phyloP scores from a whole-genome alignment of 106 monocot species.

The Dendrobium chrysotoxum region DNA sequence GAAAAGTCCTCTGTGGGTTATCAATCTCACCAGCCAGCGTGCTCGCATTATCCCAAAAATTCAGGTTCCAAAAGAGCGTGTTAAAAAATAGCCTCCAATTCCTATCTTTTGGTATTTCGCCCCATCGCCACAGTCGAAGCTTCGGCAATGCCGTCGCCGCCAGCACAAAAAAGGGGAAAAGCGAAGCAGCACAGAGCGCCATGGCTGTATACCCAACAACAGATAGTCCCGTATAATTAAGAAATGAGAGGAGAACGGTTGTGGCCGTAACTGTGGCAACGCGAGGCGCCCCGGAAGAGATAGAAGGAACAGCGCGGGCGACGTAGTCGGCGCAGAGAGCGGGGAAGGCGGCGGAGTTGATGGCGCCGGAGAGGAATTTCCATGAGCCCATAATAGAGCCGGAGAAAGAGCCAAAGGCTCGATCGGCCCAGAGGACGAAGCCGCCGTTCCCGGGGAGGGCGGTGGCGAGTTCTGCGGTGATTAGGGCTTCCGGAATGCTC shows the following conservation, averaged over 20 bases:
- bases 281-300: conserved; percentile 23
- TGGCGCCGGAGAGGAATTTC: conserved; percentile 77
- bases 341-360: conserved; percentile 78
- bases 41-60: conserved; percentile 86
- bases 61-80: conserved; percentile 82
- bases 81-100: conserved; percentile 82
- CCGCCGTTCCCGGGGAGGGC: conserved; percentile 83
- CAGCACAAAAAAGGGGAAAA: conserved; percentile 60
- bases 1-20: conserved; percentile 55
- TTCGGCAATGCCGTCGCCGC: conserved; percentile 37
- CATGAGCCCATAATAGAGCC: conserved; percentile 71
- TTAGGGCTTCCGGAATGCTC: conserved; percentile 70
- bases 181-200: conserved; percentile 39
- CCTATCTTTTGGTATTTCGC: conserved; percentile 14
- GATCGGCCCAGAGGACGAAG: conserved; percentile 81
- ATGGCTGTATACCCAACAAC: conserved; percentile 68
- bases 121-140: conserved; percentile 43
- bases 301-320: conserved; percentile 28
- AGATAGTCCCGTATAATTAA: conserved; percentile 65
- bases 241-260: conserved; percentile 41
- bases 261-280: conserved; percentile 16
- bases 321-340: conserved; percentile 75
- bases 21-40: conserved; percentile 87
- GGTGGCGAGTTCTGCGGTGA: conserved; percentile 81
- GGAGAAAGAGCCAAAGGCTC: conserved; percentile 61